Evolutionary conservation across 139 green algal species (phyloP).

Genomic region (Chlorella vulgaris): DNA sequence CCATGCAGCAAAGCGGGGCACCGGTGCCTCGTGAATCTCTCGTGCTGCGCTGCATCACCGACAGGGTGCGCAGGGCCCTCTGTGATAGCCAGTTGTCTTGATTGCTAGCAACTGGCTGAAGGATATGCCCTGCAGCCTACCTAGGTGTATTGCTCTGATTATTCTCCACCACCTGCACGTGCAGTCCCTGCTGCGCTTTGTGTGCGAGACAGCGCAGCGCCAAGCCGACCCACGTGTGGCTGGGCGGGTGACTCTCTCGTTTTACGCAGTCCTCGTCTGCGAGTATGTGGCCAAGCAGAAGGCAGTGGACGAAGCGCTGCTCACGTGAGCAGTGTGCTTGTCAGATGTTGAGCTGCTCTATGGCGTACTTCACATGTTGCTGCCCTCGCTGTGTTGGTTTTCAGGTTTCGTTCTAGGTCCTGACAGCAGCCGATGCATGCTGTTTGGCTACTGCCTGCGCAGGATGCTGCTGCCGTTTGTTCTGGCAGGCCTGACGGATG

Average conservation of each 20-base stretch:
- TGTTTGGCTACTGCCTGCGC: not conserved
- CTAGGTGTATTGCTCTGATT: not conserved
- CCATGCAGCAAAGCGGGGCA: constrained; percentile 71
- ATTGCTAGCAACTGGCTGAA: not conserved
- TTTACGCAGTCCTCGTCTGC: constrained; percentile 75
- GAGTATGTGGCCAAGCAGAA: constrained; percentile 52
- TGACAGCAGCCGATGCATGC: not conserved
- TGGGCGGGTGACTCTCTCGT: constrained; percentile 61
- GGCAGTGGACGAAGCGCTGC: constrained; percentile 35
- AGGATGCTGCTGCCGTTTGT: constrained; percentile 73
- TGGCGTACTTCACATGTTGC: not conserved
- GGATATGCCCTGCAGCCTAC: too few species aligned
- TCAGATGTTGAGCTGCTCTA: not conserved
- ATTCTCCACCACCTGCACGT: not conserved
- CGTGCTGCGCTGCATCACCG: constrained; percentile 69
- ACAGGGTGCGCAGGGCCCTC: constrained; percentile 44
- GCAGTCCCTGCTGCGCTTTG: constrained; percentile 59
- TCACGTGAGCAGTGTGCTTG: constrained; percentile 11
- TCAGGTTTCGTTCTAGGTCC: not conserved
- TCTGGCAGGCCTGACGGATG: constrained; percentile 57
- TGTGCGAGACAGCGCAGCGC: constrained; percentile 55
- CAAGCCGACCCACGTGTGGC: constrained; percentile 25
- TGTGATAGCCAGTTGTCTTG: too few species aligned
- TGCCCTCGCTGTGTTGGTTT: not conserved
- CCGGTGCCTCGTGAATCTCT: constrained; percentile 67